Percentiles rank a stretch among this genome's conserved stretches.
Conservation (phyloP, 345 rosid genomes). For the Turritis glabra region DNA sequence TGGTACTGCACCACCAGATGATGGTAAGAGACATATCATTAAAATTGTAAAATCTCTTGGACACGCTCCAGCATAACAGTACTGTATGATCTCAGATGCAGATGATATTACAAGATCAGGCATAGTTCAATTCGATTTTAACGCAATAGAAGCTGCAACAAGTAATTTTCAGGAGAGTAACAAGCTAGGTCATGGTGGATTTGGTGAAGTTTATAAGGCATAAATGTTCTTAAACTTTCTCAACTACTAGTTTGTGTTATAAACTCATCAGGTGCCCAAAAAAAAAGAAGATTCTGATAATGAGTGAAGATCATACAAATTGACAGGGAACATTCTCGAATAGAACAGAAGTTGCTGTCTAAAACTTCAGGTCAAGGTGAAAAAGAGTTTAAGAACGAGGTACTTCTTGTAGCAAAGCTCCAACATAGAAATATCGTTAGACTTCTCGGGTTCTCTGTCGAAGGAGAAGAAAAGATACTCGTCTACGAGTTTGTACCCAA, state of each 20-base stretch:
- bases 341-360: conserved; percentile 46
- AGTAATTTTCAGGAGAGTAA: conserved; percentile 43
- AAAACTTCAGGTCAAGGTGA: conserved; percentile 50
- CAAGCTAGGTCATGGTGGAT: conserved; percentile 67
- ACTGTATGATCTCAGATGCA: conserved; percentile 28
- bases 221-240: not conserved
- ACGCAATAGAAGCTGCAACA: conserved; percentile 45
- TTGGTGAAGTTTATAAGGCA: conserved; percentile 61
- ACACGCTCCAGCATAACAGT: not conserved
- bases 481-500: conserved; percentile 51
- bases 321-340: conserved; percentile 31
- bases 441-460: conserved; percentile 48
- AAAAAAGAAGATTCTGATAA: not conserved
- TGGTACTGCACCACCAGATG: conserved; percentile 14
- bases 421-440: conserved; percentile 35
- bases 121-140: conserved; percentile 44
- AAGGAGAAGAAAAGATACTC: conserved; percentile 41
- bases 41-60: not conserved
- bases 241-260: not conserved
- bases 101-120: conserved; percentile 38
- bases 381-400: conserved; percentile 28
- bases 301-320: not conserved
- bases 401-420: conserved; percentile 30
- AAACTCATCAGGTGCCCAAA: not conserved
- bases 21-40: conserved; percentile 26